These are phyloP conservation scores for Penicillium sp. DNA, from an alignment of 2,329 filamentous ascomycete species.

Conservation along the genomic window DNA sequence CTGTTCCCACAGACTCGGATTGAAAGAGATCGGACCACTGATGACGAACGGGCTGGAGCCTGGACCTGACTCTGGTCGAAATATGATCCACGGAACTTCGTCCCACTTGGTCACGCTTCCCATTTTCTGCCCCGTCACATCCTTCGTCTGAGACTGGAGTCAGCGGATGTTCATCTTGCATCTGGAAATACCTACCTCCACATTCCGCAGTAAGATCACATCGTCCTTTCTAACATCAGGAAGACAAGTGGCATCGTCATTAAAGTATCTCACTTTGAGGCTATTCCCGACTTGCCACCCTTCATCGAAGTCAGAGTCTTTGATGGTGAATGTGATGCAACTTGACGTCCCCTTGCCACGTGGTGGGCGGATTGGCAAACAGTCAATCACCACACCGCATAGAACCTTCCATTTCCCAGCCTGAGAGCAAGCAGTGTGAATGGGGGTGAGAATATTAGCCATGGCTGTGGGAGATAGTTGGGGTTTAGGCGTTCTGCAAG, in stretches of 20 bases:
- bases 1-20: conserved; percentile 32
- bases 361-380: conserved; percentile 55
- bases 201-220: conserved; percentile 63
- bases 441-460: conserved; percentile 45
- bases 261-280: conserved; percentile 63
- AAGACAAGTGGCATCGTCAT: conserved; percentile 43
- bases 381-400: conserved; percentile 68
- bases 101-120: conserved; percentile 32
- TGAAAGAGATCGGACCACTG: conserved; percentile 30
- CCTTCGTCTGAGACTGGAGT: conserved; percentile 19
- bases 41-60: conserved; percentile 22
- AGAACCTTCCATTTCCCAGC: conserved; percentile 58
- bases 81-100: conserved; percentile 37
- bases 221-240: conserved; percentile 58
- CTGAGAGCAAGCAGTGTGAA: conserved; percentile 49
- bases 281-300: conserved; percentile 35
- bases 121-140: conserved; percentile 20
- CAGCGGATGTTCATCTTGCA: background rate
- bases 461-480: conserved; percentile 12
- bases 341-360: conserved; percentile 53
- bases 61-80: conserved; percentile 29
- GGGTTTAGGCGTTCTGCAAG: background rate
- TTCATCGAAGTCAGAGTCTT: conserved; percentile 55
- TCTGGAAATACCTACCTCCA: conserved; percentile 50
- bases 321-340: conserved; percentile 63